Evolutionary conservation across 2,329 filamentous ascomycete genomes (phyloP), one percentile per base, ranked within the genome.

Genomic region (Cercospora citrullina): DNA sequence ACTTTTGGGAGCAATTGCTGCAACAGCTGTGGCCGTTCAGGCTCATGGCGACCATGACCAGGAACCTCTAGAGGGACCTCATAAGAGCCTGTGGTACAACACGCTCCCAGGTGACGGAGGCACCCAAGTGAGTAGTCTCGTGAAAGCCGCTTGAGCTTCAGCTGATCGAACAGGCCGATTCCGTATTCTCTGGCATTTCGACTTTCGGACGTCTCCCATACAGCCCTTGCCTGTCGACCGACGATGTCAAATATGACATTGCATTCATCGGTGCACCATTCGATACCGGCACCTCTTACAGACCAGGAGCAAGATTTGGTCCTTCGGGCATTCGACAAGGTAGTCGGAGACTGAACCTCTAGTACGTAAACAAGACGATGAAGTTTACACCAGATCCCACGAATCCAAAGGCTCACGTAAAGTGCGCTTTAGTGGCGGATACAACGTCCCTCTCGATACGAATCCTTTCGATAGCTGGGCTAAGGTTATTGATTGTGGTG

Each of bases 181-280:
- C 91, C 0, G 91, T 95, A 67, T 96, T 95, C 81, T 94, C 91
- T 1, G 92, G 92, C 30, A 95, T 96, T 75, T 91, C 90, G 0
- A 96, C 92, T 7, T 95, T 95, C 77, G 92, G 91, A 10, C 89
- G 91, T 61, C 82, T 95, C 51, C 88, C 89, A 5, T 95, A 96
- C 80, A 87, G 86, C 67, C 91, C 91, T 3, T 96, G 92, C 77
- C 83, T 96, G 4, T 83, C 87, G n/a, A 89, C 86, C 69, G 84
- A 87, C 48, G 85, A 88, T 28, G 88, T 90, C 72, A 87, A 89
- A 75, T 96, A 91, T 74, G 92, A 96, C 72, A 94, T 96, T 79
- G 92, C 92, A 1, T 95, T 96, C 79, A 87, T 95, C 61, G 92
- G 91, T 53, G 91, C 91, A 48, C 92, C 92, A 0, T 95, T 95